Evolutionary conservation across 306 rosid genomes (phyloP).

Genomic region (Luffa acutangula): DNA sequence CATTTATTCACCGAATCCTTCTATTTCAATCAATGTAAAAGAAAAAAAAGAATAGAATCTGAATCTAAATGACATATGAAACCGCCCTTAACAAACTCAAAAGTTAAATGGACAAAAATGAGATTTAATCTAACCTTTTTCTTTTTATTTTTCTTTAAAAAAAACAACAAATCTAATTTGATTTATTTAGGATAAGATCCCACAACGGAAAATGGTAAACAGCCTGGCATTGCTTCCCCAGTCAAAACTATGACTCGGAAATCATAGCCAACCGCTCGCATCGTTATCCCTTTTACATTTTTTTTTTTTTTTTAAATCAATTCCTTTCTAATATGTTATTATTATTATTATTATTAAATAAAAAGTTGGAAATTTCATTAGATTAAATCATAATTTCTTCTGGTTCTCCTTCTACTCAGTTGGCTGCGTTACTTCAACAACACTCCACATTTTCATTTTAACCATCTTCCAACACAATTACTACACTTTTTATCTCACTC

Average conservation of each 20-base stretch:
- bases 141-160: too few species aligned
- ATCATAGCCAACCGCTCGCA: conserved; percentile 3
- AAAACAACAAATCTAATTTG: neutral
- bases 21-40: too few species aligned
- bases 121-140: too few species aligned
- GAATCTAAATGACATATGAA: too few species aligned
- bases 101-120: too few species aligned
- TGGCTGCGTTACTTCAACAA: neutral
- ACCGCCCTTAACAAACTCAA: too few species aligned
- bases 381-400: neutral
- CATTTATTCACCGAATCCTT: too few species aligned
- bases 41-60: too few species aligned
- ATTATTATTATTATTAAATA: too few species aligned
- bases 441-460: neutral
- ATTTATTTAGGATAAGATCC: neutral
- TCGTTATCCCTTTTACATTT: neutral
- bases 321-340: too few species aligned
- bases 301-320: neutral
- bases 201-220: neutral
- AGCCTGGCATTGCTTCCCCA: neutral
- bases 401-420: neutral
- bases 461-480: neutral
- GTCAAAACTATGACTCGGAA: neutral
- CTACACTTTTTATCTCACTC: neutral
- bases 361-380: neutral